A percentile compares a stretch with the other conserved stretches of the same genome.
Evolutionary conservation across 805 yeast species (phyloP).

Genomic region (Pichia sporocuriosa): DNA sequence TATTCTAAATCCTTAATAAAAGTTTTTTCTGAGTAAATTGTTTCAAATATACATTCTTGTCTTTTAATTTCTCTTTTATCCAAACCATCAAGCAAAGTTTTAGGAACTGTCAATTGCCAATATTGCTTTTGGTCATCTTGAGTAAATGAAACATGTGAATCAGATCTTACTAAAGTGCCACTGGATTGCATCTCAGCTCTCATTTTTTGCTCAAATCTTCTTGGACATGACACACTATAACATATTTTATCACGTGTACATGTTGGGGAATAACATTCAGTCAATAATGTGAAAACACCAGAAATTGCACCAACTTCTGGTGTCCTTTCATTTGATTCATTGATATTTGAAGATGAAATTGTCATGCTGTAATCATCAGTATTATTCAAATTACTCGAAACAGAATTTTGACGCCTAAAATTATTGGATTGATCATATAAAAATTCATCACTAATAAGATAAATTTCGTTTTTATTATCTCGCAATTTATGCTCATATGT

Average conservation of each 20-base stretch:
- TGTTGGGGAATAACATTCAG: conserved; percentile 96
- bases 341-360: background rate
- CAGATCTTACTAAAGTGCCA: conserved; percentile 74
- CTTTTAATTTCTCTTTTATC: conserved; percentile 84
- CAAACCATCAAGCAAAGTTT: conserved; percentile 65
- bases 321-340: conserved; percentile 3
- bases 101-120: conserved; percentile 91
- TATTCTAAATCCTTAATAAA: conserved; percentile 93
- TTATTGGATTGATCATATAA: conserved; percentile 19
- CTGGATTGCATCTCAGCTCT: conserved; percentile 81
- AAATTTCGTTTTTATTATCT: conserved; percentile 81
- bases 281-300: conserved; percentile 87
- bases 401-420: conserved; percentile 24
- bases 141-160: conserved; percentile 59
- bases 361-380: conserved; percentile 9
- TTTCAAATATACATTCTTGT: conserved; percentile 92
- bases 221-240: conserved; percentile 93
- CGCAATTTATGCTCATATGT: conserved; percentile 89
- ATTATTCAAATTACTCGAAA: conserved; percentile 20
- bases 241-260: conserved; percentile 85
- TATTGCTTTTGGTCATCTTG: conserved; percentile 76
- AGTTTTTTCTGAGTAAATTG: conserved; percentile 88
- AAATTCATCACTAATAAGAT: conserved; percentile 64
- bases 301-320: conserved; percentile 40
- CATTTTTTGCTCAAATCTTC: conserved; percentile 93